Conservation (phyloP, 371 early-diverging fungal genomes). For the Mortierella sp. region DNA sequence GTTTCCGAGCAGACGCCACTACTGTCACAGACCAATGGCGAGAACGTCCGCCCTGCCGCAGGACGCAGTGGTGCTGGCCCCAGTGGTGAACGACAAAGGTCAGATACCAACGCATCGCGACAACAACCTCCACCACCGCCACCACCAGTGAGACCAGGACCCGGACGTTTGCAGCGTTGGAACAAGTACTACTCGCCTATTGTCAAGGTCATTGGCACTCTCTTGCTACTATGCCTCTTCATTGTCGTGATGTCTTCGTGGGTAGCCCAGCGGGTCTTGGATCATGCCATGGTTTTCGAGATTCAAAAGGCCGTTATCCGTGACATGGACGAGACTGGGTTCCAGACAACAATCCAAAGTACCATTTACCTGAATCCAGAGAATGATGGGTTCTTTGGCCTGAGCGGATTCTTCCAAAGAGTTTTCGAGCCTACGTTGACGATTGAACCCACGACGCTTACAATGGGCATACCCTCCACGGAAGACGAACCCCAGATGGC, state of each 20-base stretch:
- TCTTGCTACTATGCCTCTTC: conserved; percentile 21
- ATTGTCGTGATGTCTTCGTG: conserved; percentile 12
- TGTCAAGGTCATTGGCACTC: conserved; percentile 9
- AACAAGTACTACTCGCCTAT: conserved; percentile 8
- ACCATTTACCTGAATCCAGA: conserved; percentile 23
- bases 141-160: neutral
- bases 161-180: conserved; percentile 19
- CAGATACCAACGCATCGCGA: neutral
- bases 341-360: conserved; percentile 34
- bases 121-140: neutral
- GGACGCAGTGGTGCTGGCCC: no score
- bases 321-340: conserved; percentile 43
- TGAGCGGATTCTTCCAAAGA: conserved; percentile 18
- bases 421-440: conserved; percentile 28
- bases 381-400: conserved; percentile 41
- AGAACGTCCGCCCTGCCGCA: no score
- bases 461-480: conserved; percentile 12
- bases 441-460: conserved; percentile 26
- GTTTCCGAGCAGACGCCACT: no score
- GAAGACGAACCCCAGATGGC: conserved; percentile 27
- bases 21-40: no score
- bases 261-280: conserved; percentile 44
- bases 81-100: no score
- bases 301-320: conserved; percentile 40
- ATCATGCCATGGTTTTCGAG: conserved; percentile 32